Evolutionary conservation across 2,329 filamentous ascomycete species (phyloP), one percentile per base, ranked within the genome.

Genomic region (Aspergillus tubingensis): DNA sequence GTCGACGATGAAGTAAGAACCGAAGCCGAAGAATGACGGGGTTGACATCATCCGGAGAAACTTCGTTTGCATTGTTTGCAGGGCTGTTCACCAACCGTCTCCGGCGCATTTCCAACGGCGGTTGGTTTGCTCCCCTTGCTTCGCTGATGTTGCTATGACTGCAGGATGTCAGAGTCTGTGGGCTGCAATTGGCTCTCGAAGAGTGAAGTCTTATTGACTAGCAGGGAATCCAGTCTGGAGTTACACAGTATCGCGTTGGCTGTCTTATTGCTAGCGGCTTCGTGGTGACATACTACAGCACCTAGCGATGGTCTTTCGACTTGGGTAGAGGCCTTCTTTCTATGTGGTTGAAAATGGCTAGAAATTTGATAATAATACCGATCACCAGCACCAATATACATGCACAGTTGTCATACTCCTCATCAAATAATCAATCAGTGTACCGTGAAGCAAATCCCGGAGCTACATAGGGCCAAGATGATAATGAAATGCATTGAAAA

Each of bases 11-110:
- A 44, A 49, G 44, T 54, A 30, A 48, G 54, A 32, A 47, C 49
- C 15, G 13, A 19, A 50, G 21, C 27, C 25, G 36, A 49, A 60
- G 38, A 64, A 67, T 69, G 62, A 66, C 69, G 62, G 69, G 65
- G 65, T 75, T 76, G 74, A 76, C 74, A 75, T 76, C 74, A 75
- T 76, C 68, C 67, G 65, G 62, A 65, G 67, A 69, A 65, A 63
- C 62, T 57, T 60, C 68, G 74, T 77, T 77, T 77, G 74, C 59
- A 62, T 21, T 64, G 72, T 77, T 77, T 77, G 75, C 71, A 73
- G 43, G 4, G 4, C 25, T 57, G 58, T 47, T 59, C 59, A 44
- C 62, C 54, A 65, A 66, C 62, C 57, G 51, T 47, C 21, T 43
- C 52, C 44, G 41, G 59, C 17, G 25, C 39, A 64, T 65, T 61